These are phyloP conservation scores for Cordyceps javanica DNA, from an alignment of 2,329 filamentous ascomycete species.

Conservation along the genomic window DNA sequence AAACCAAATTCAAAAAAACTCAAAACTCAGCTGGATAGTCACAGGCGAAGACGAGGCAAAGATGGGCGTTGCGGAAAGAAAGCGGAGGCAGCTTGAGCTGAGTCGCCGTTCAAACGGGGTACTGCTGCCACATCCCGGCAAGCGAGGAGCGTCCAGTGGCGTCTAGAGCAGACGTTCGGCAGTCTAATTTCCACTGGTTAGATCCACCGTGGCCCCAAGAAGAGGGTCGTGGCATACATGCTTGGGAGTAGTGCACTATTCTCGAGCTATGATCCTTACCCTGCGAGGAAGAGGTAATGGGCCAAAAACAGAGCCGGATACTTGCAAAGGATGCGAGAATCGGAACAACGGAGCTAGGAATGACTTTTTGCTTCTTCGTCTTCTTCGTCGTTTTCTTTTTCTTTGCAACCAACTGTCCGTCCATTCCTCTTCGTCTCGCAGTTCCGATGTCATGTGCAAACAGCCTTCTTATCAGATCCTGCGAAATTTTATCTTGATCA, in stretches of 20 bases:
- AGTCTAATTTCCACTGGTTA: background rate
- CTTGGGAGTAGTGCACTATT: background rate
- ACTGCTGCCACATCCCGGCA: background rate
- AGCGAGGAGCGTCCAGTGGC: background rate
- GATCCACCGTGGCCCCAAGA: background rate
- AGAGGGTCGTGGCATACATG: background rate
- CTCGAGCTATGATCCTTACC: background rate
- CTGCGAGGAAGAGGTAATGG: background rate
- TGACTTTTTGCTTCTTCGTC: background rate
- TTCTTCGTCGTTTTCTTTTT: too few species aligned
- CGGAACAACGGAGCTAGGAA: too few species aligned
- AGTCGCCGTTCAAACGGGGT: background rate
- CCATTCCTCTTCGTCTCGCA: background rate
- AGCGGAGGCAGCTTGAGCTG: conserved; percentile 5
- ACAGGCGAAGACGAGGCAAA: too few species aligned
- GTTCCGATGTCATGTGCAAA: background rate
- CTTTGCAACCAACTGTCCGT: too few species aligned
- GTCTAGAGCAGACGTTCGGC: background rate
- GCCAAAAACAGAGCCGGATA: too few species aligned
- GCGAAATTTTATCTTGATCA: conserved; percentile 15
- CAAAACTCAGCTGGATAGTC: too few species aligned
- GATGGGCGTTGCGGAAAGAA: too few species aligned
- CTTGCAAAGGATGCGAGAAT: too few species aligned
- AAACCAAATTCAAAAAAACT: too few species aligned
- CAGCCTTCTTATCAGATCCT: conserved; percentile 14